Evolutionary conservation across 2,329 filamentous ascomycete genomes (phyloP).

Genomic region (Tolypocladium paradoxum): DNA sequence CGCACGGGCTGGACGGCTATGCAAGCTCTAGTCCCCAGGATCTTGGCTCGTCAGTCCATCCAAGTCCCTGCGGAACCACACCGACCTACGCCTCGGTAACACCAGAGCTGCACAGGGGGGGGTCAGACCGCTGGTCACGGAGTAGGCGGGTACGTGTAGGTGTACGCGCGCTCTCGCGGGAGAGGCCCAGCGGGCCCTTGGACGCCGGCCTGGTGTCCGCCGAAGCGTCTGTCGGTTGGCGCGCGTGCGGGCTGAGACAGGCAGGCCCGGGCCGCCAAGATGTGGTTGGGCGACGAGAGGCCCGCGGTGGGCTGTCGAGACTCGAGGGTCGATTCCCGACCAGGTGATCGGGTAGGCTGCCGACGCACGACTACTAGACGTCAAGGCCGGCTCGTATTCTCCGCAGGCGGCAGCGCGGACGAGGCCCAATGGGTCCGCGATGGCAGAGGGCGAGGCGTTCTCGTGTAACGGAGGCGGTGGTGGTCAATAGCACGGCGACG

Average conservation of each 20-base stretch:
- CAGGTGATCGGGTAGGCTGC: conserved; percentile 13
- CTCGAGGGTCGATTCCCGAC: conserved; percentile 12
- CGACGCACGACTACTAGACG: conserved; percentile 13
- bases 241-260: conserved; percentile 5
- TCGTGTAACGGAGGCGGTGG: conserved; percentile 15
- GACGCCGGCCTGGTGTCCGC: background rate
- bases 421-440: conserved; percentile 14
- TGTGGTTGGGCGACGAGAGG: conserved; percentile 1
- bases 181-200: background rate
- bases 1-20: conserved; percentile 20
- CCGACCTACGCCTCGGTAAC: conserved; percentile 18
- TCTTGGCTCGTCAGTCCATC: conserved; percentile 14
- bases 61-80: conserved; percentile 22
- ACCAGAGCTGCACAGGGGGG: conserved; percentile 13
- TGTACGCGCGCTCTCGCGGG: conserved; percentile 15
- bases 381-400: conserved; percentile 22
- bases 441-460: conserved; percentile 10
- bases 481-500: conserved; percentile 12
- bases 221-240: background rate
- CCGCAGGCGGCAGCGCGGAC: conserved; percentile 7
- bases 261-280: background rate
- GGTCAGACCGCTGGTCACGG: conserved; percentile 14
- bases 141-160: conserved; percentile 12
- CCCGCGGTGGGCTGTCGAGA: conserved; percentile 1
- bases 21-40: conserved; percentile 18